Conservation (phyloP, 805 yeast species). For the Pichia deserticola region DNA sequence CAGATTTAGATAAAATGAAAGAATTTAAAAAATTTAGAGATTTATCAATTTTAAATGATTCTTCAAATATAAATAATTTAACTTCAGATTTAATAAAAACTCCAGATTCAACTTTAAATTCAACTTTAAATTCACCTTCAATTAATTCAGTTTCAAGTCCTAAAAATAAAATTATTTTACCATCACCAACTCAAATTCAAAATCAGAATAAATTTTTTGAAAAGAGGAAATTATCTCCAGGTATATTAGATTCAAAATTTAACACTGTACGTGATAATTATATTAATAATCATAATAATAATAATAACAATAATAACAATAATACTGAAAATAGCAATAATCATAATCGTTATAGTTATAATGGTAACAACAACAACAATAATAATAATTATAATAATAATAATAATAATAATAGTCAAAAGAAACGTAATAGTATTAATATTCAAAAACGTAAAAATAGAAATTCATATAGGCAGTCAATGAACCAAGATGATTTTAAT, state of each 20-base stretch:
- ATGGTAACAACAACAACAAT: background rate
- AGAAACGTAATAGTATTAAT: constrained; percentile 2
- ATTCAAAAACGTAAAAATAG: background rate
- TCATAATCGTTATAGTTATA: background rate
- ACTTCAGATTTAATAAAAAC: background rate
- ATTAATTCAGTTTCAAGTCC: background rate
- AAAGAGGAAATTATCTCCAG: constrained; percentile 3
- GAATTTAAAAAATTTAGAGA: constrained; percentile 10
- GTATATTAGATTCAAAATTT: background rate
- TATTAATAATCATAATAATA: background rate
- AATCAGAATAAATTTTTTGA: background rate
- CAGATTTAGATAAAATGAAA: constrained; percentile 7
- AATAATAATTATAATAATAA: background rate
- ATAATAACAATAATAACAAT: background rate
- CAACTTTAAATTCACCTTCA: background rate
- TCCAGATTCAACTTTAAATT: background rate
- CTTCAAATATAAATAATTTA: background rate
- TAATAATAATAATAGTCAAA: background rate
- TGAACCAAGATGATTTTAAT: constrained; percentile 5
- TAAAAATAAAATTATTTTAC: background rate
- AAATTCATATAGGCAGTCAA: constrained; percentile 2
- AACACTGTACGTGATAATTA: background rate
- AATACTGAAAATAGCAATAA: background rate
- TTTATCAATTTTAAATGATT: constrained; percentile 8
- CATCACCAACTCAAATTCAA: background rate